phyloP scores from a whole-genome alignment of 768 basidiomycete species.

The Chiua virens region DNA sequence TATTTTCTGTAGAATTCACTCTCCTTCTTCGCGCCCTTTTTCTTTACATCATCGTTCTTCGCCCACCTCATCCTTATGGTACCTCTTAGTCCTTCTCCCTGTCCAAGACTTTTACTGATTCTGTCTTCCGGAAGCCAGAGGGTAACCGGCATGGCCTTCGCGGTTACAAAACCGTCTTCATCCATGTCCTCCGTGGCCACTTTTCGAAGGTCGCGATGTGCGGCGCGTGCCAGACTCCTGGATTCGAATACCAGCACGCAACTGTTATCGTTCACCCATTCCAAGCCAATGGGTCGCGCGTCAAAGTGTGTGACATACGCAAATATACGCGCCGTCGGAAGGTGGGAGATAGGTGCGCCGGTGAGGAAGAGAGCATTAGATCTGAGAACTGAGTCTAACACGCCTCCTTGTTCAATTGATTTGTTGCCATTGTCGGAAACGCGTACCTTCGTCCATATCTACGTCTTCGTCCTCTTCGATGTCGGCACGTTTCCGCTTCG shows the following conservation, averaged over 20 bases:
- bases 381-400: conserved; percentile 49
- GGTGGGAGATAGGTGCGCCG: conserved; percentile 70
- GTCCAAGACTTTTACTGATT: conserved; percentile 69
- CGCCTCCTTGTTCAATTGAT: background rate
- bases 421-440: conserved; percentile 12
- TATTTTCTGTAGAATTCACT: conserved; percentile 82
- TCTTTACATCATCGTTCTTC: conserved; percentile 67
- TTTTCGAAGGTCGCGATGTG: conserved; percentile 53
- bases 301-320: conserved; percentile 82
- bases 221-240: conserved; percentile 51
- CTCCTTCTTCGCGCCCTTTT: conserved; percentile 66
- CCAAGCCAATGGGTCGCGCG: conserved; percentile 68
- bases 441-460: conserved; percentile 34
- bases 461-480: conserved; percentile 37
- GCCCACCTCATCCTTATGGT: conserved; percentile 78
- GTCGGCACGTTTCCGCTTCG: conserved; percentile 50
- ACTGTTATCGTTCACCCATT: conserved; percentile 85
- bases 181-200: conserved; percentile 48
- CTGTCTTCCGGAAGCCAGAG: conserved; percentile 82
- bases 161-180: conserved; percentile 56
- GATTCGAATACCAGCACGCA: conserved; percentile 76
- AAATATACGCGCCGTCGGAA: conserved; percentile 76
- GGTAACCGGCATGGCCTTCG: conserved; percentile 68
- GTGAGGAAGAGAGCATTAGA: conserved; percentile 69
- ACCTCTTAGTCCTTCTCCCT: conserved; percentile 67